Base-by-base conservation (phyloP, 495 filamentous ascomycete genomes). In the Trichoderma orchidacearum region DNA sequence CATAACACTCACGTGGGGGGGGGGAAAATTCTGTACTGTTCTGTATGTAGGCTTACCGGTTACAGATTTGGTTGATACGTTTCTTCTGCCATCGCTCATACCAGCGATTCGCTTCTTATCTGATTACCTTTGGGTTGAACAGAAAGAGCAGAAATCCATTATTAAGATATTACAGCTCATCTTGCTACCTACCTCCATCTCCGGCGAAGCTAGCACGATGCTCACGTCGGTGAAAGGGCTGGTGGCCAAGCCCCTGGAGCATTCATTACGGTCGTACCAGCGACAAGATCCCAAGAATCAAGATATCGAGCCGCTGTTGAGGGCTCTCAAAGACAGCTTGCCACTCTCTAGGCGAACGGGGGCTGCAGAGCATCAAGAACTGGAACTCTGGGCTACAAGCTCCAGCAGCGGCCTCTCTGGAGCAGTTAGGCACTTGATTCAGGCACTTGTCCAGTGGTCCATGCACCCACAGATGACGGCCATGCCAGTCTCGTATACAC, bases 81-180 rank as follows among this genome's bases (percentile, higher is more conserved):
- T 96, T 57, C 75, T 98, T 2, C 75, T 98, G 15, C 90, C 93
- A 1, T 92, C 90, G 11, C 77, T 97, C 8, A 82, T 96, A 9
- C 78, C 85, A 2, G 90, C 86, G 2, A 74, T 97, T 30, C 78
- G 78, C 3, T 95, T 87, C 81, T 80, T 98, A 35, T 80, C 85
- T 0, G 83, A 86, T 48, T 82, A 87, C 61, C 81, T 95, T n/a
- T 91, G 89, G 85, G 83, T 84, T 21, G 68, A 72, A 30, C 58
- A 60, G 3, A 62, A 63, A n/a, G 60, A 69, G 23, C 72, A 80
- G 36, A 83, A 84, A 56, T 78, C 84, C 12, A 74, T 88, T 5
- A 78, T 96, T 31, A 85, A 84, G 59, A 82, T 94, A 15, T 73
- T 98, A 3, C 78, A 86, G 54, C 78, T 89, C 23, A 77, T 97